Conservation (phyloP, 2,329 filamentous ascomycete species). For the Pezicula radicicola region DNA sequence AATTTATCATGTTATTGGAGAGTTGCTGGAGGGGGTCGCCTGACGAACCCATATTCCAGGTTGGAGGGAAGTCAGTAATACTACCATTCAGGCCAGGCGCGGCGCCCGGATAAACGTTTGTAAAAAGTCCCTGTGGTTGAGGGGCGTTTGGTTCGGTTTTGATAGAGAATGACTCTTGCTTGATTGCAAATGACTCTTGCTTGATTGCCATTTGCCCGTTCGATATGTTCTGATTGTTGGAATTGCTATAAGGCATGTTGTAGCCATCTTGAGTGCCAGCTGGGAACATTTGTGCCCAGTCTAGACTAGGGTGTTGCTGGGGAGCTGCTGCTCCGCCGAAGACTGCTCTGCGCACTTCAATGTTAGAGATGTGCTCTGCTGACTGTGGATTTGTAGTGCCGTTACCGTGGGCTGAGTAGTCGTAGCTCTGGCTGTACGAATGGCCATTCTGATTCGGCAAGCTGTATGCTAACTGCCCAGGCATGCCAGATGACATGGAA, state of each 20-base stretch:
- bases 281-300: conserved; percentile 79
- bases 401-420: conserved; percentile 30
- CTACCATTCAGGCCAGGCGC: conserved; percentile 22
- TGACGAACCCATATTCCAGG: conserved; percentile 37
- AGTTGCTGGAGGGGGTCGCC: conserved; percentile 49
- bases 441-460: conserved; percentile 60
- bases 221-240: conserved; percentile 53
- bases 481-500: conserved; percentile 60
- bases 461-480: conserved; percentile 59
- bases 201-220: conserved; percentile 69
- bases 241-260: conserved; percentile 49
- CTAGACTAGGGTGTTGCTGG: conserved; percentile 63
- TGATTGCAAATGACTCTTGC: conserved; percentile 42
- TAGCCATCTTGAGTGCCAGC: conserved; percentile 65
- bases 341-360: conserved; percentile 43
- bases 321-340: conserved; percentile 49
- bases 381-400: conserved; percentile 24
- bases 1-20: conserved; percentile 53
- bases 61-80: conserved; percentile 35
- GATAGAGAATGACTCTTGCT: conserved; percentile 31
- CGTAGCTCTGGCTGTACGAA: conserved; percentile 31
- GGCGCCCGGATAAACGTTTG: conserved; percentile 17
- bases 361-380: conserved; percentile 18
- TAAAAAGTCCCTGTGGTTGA: conserved; percentile 23
- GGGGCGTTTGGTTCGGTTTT: conserved; percentile 58